phyloP scores from a whole-genome alignment of 2,329 filamentous ascomycete genomes.

The Lojkania enalia region DNA sequence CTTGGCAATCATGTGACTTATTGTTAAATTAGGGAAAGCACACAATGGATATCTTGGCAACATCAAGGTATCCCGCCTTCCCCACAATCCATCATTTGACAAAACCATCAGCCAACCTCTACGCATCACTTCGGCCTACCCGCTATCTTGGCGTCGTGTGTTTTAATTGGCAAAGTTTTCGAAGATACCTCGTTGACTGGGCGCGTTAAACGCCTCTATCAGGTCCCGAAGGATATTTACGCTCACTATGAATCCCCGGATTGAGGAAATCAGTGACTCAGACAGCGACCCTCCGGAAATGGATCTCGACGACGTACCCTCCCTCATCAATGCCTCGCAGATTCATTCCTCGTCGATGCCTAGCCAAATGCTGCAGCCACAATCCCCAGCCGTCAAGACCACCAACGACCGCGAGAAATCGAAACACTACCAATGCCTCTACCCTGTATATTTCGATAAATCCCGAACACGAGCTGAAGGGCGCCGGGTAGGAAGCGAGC shows the following conservation, averaged over 20 bases:
- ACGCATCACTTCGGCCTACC: too few relatives aligned
- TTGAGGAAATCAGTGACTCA: constrained; percentile 90
- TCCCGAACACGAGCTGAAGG: constrained; percentile 75
- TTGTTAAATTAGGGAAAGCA: too few relatives aligned
- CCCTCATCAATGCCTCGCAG: constrained; percentile 50
- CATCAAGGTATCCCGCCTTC: too few relatives aligned
- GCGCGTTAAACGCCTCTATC: too few relatives aligned
- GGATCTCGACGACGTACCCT: constrained; percentile 84
- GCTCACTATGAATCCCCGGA: constrained; percentile 63
- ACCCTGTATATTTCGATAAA: constrained; percentile 93
- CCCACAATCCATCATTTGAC: too few relatives aligned
- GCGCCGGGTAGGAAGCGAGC: constrained; percentile 70
- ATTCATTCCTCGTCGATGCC: constrained; percentile 34
- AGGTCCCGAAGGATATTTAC: too few relatives aligned
- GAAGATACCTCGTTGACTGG: too few relatives aligned
- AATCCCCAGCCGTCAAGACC: constrained; percentile 47
- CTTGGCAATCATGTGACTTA: too few relatives aligned
- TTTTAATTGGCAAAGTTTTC: too few relatives aligned
- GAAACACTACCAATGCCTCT: constrained; percentile 83
- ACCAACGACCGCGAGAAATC: constrained; percentile 57
- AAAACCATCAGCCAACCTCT: too few relatives aligned
- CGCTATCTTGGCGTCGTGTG: too few relatives aligned
- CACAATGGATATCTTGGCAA: too few relatives aligned
- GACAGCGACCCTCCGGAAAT: constrained; percentile 66
- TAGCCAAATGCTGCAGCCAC: constrained; percentile 40